A percentile compares a stretch with the other conserved stretches of the same genome.
phyloP scores from a whole-genome alignment of 75 land plant genomes.

The Sequoiadendron giganteum region DNA sequence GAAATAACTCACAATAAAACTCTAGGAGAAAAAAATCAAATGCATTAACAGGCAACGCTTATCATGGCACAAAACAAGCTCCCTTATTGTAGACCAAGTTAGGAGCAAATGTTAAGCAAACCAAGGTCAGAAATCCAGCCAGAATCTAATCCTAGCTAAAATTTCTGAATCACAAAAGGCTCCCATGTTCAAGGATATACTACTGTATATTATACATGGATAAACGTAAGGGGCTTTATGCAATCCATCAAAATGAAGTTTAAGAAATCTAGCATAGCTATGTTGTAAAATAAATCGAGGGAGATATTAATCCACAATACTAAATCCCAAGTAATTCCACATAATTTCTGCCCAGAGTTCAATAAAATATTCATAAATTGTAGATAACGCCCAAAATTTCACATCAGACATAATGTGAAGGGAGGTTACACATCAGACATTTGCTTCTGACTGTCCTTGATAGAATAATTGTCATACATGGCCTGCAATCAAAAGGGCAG shows the following conservation, averaged over 20 bases:
- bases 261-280: not conserved
- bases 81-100: not conserved
- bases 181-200: not conserved
- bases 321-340: not conserved
- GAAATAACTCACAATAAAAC: not conserved
- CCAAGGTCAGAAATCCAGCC: not conserved
- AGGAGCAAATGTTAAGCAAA: not conserved
- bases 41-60: not conserved
- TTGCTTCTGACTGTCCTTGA: slow-evolving; percentile 2
- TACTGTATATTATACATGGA: not conserved
- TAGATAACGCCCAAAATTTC: not conserved
- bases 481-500: not conserved
- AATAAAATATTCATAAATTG: not conserved
- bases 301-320: not conserved
- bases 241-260: not conserved
- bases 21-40: not conserved
- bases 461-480: not conserved
- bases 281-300: not conserved
- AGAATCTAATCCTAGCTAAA: not conserved
- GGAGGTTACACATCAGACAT: not conserved
- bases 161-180: not conserved
- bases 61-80: not conserved
- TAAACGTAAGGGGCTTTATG: not conserved
- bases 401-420: not conserved
- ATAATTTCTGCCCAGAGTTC: not conserved